phyloP scores from a whole-genome alignment of 176 grass and related monocot genomes.

The Paspalum notatum region DNA sequence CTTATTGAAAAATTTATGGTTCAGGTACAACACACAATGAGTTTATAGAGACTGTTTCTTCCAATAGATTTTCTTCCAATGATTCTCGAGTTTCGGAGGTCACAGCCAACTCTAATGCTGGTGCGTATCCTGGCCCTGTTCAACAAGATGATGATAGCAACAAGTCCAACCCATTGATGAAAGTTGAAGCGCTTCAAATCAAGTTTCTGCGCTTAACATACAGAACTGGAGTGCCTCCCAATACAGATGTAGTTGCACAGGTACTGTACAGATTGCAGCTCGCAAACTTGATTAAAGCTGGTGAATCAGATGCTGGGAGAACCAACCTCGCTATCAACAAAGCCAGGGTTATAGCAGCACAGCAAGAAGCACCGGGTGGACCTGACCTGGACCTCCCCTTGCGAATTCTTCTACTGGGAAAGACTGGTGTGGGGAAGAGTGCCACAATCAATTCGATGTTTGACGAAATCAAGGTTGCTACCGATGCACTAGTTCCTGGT shows the following conservation, averaged over 20 bases:
- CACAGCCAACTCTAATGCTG: slow-evolving; percentile 30
- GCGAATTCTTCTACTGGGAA: slow-evolving; percentile 74
- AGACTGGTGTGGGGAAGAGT: slow-evolving; percentile 76
- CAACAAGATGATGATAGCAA: slow-evolving; percentile 37
- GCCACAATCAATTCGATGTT: slow-evolving; percentile 79
- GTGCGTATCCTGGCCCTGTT: slow-evolving; percentile 27
- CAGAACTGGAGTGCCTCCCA: slow-evolving; percentile 62
- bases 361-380: slow-evolving; percentile 51
- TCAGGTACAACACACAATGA: slow-evolving; percentile 41
- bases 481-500: slow-evolving; percentile 55
- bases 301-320: slow-evolving; percentile 64
- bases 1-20: slow-evolving; percentile 10
- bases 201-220: slow-evolving; percentile 67
- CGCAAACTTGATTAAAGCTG: slow-evolving; percentile 69
- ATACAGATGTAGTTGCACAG: slow-evolving; percentile 60
- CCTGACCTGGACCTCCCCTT: slow-evolving; percentile 60
- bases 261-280: slow-evolving; percentile 80
- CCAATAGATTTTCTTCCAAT: slow-evolving; percentile 29
- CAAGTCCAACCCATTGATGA: slow-evolving; percentile 51
- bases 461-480: slow-evolving; percentile 52
- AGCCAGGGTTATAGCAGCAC: slow-evolving; percentile 63
- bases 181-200: slow-evolving; percentile 73
- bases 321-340: slow-evolving; percentile 59
- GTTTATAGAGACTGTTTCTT: slow-evolving; percentile 31
- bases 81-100: slow-evolving; percentile 22